A percentile compares a stretch with the other conserved stretches of the same genome.
These are phyloP conservation scores for Shiraia bambusicola DNA, from an alignment of 2,329 filamentous ascomycete species.

Conservation along the genomic window DNA sequence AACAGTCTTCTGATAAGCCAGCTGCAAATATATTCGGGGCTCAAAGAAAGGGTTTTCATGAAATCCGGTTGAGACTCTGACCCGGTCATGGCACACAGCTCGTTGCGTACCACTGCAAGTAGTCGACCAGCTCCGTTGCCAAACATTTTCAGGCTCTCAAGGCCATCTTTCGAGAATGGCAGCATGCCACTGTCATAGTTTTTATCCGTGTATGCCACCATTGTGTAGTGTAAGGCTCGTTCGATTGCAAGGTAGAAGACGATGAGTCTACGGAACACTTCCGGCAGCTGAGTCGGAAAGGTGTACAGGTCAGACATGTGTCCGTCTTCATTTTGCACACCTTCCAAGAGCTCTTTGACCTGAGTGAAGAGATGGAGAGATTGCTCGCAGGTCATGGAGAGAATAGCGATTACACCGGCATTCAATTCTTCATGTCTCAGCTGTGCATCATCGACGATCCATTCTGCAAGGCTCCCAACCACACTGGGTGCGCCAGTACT, in stretches of 20 bases:
- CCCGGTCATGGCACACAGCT: constrained; percentile 33
- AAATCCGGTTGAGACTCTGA: constrained; percentile 9
- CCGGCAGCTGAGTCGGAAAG: constrained; percentile 24
- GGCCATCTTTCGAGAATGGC: constrained; percentile 13
- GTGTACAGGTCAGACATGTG: constrained; percentile 28
- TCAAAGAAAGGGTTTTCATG: constrained; percentile 23
- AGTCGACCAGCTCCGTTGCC: constrained; percentile 12
- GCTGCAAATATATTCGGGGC: constrained; percentile 31
- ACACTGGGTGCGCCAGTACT: not conserved
- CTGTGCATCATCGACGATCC: constrained; percentile 24
- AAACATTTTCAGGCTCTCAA: constrained; percentile 23
- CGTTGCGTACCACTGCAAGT: constrained; percentile 16
- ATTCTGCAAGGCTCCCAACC: constrained; percentile 17
- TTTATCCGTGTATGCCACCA: constrained; percentile 5
- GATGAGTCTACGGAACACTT: constrained; percentile 23
- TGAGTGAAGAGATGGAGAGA: constrained; percentile 13
- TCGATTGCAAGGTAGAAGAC: constrained; percentile 32
- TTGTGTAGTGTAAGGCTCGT: constrained; percentile 23
- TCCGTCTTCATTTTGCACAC: constrained; percentile 29
- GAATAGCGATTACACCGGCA: constrained; percentile 12
- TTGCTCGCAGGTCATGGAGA: constrained; percentile 15
- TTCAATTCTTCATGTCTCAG: constrained; percentile 23
- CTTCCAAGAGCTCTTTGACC: constrained; percentile 25
- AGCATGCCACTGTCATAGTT: not conserved
- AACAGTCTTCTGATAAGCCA: constrained; percentile 37